Base-by-base conservation (phyloP, 306 rosid genomes). In the Trichosanthes truncata region DNA sequence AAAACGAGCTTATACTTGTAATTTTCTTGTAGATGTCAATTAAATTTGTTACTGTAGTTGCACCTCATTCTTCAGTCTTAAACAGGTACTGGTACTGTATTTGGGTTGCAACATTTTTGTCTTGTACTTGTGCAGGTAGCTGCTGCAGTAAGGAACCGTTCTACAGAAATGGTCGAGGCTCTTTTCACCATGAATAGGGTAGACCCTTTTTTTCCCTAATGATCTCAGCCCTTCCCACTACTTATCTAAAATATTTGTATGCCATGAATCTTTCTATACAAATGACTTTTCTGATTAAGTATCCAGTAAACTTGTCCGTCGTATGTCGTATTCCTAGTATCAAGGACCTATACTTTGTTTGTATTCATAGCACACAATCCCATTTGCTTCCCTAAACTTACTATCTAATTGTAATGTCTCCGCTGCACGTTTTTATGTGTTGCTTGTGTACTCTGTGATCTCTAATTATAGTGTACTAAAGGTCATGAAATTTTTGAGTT, bases 181-280 rank as follows among this genome's bases (percentile, higher is more conserved):
- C 89, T 95, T 87, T 95, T 93, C 87, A 88, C 91, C 77, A 91
- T 89, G 93, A 95, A 91, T 84, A 88, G 87, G 89, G 99, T 91
- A 83, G 45, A 56, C 43, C 81, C 46, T 79, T 80, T 76, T 80
- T 61, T 25, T 21, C 20, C 20, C 38, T 57, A 6, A 21, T 51
- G 49, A 35, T 36, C 65, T 78, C n/a, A 43, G 41, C 17, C 26
- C 38, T 51, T 20, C 15, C 18, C 5, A 29, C 29, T 38, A 46
- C 43, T 46, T 33, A 23, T 48, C 48, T 78, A 10, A 29, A 45
- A 9, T 31, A 15, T 74, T 31, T 74, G 41, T 26, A 48, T 48
- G 43, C 26, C 38, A 31, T 18, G 8, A 74, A 26, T 26, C 10
- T 48, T 73, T 29, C 38, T 49, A 33, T 31, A 49, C 31, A 52